These are phyloP conservation scores for Aspergillus tubingensis DNA, from an alignment of 2,329 filamentous ascomycete genomes.

Conservation along the genomic window DNA sequence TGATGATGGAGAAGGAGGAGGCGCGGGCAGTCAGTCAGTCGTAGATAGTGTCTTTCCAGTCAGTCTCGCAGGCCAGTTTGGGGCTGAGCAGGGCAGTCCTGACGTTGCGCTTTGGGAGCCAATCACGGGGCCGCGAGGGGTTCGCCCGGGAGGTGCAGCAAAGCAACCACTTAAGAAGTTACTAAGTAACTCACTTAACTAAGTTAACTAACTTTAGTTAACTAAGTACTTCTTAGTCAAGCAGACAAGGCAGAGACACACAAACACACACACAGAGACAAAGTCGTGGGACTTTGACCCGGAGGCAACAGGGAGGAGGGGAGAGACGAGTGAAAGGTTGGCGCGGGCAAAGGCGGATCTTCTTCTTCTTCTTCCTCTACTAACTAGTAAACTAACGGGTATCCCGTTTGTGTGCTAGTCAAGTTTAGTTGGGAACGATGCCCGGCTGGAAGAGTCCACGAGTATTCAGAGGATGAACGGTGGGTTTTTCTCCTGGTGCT, in stretches of 20 bases:
- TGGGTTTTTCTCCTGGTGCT: no score
- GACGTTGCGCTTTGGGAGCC: constrained; percentile 20
- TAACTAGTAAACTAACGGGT: background rate
- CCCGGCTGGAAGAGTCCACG: no score
- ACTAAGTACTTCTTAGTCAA: background rate
- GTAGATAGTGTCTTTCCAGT: constrained; percentile 14
- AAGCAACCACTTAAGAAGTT: background rate
- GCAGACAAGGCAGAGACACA: no score
- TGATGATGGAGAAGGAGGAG: constrained; percentile 6
- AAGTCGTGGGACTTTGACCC: background rate
- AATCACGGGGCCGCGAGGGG: constrained; percentile 22
- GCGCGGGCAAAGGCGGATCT: no score
- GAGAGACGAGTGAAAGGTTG: no score
- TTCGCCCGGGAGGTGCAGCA: constrained; percentile 14
- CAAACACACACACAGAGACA: no score
- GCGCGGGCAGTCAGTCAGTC: constrained; percentile 20
- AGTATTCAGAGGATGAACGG: no score
- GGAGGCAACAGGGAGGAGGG: background rate
- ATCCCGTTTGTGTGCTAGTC: background rate
- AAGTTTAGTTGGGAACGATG: no score
- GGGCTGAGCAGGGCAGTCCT: constrained; percentile 18
- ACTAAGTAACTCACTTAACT: no score
- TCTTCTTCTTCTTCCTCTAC: no score
- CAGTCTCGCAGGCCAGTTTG: background rate
- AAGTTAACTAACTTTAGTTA: no score